These are phyloP conservation scores for Pseudoscleropodium purum DNA, from an alignment of 225 moss, liverwort and hornwort species.

Conservation along the genomic window DNA sequence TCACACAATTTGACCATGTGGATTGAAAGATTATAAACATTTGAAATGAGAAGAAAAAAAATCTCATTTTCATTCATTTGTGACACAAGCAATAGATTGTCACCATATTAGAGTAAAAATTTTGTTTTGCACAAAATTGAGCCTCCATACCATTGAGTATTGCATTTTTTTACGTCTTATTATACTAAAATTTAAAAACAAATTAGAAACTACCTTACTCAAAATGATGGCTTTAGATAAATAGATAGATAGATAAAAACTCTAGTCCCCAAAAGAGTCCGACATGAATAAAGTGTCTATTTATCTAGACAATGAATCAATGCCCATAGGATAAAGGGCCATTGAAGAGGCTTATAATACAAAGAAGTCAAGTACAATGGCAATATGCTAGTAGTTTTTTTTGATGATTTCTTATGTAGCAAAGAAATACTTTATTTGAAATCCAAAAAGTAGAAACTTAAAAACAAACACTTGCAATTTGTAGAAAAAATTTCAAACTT, in stretches of 20 bases:
- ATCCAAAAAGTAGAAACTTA: background rate
- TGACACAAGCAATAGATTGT: accelerated
- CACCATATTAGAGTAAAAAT: too few species aligned
- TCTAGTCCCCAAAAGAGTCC: too few species aligned
- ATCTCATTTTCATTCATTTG: background rate
- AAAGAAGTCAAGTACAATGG: background rate
- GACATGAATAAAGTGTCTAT: too few species aligned
- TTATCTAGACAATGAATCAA: too few species aligned
- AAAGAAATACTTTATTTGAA: background rate
- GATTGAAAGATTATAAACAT: background rate
- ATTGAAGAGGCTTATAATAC: background rate
- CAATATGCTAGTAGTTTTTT: background rate
- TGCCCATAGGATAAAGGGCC: too few species aligned
- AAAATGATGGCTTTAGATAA: too few species aligned
- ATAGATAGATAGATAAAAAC: too few species aligned
- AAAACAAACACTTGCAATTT: background rate
- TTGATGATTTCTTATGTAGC: background rate
- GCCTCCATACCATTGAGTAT: background rate
- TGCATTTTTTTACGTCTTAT: background rate
- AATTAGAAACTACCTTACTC: background rate
- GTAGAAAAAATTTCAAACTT: too few species aligned
- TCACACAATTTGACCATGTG: accelerated
- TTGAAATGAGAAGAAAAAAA: background rate
- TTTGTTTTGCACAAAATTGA: too few species aligned
- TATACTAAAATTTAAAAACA: background rate